These are phyloP conservation scores for Penicillium atrosanguineum DNA, from an alignment of 495 filamentous ascomycete species.

Conservation along the genomic window DNA sequence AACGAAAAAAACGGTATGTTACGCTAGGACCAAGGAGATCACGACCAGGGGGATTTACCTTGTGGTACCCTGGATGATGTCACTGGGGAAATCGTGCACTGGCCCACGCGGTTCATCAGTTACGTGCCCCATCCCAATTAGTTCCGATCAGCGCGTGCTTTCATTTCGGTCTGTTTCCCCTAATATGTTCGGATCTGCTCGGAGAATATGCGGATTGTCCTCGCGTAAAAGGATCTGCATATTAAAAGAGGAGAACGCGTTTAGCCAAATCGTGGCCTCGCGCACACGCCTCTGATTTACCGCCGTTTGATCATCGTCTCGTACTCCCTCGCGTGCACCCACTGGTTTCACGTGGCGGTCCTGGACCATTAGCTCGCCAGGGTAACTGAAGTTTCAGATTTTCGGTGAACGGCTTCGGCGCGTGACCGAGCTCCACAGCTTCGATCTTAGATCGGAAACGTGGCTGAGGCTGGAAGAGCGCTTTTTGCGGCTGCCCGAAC, in stretches of 20 bases:
- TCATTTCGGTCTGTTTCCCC: constrained; percentile 12
- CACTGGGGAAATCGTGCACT: constrained; percentile 31
- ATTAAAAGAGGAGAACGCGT: background rate
- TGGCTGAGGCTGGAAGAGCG: background rate
- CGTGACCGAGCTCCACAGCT: background rate
- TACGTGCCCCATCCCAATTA: constrained; percentile 15
- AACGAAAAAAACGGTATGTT: constrained; percentile 6
- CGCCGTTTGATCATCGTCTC: background rate
- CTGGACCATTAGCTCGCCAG: background rate
- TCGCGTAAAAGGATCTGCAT: background rate
- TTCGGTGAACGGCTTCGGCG: background rate
- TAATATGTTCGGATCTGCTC: background rate
- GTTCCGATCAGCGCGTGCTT: constrained; percentile 10
- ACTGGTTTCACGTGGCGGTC: background rate
- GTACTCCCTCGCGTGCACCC: background rate
- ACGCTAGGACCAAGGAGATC: constrained; percentile 20
- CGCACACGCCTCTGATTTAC: background rate
- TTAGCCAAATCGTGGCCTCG: background rate
- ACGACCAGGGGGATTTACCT: background rate
- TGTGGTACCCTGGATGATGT: constrained; percentile 19
- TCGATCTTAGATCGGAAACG: background rate
- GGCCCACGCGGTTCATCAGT: constrained; percentile 17
- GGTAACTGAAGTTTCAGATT: background rate
- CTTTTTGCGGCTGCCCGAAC: background rate
- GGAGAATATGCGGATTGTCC: background rate